These are phyloP conservation scores for Cryptomeria japonica DNA, from an alignment of 75 land plant species.

Conservation along the genomic window DNA sequence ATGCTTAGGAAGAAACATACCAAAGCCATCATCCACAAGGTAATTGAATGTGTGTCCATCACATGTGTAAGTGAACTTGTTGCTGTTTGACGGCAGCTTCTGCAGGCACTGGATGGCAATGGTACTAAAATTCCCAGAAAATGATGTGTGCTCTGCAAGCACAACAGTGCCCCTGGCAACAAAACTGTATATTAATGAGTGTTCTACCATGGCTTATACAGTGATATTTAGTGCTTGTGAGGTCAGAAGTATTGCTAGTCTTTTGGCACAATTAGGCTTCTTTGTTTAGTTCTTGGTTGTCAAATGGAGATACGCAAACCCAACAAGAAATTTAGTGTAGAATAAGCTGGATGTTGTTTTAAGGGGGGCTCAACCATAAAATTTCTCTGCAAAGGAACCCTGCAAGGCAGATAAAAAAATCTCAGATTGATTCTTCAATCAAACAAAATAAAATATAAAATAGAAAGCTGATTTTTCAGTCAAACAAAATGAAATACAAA, in stretches of 20 bases:
- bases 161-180: constrained; percentile 81
- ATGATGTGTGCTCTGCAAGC: constrained; percentile 80
- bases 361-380: neutral
- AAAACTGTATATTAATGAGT: constrained; percentile 73
- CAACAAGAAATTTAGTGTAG: neutral
- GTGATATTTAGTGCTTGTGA: neutral
- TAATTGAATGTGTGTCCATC: constrained; percentile 91
- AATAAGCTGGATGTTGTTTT: neutral
- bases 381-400: neutral
- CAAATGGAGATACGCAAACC: neutral
- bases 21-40: constrained; percentile 79
- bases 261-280: neutral
- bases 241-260: neutral
- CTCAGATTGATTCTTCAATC: neutral
- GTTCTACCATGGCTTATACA: constrained; percentile 33
- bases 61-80: constrained; percentile 76
- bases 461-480: neutral
- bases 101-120: constrained; percentile 85
- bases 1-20: constrained; percentile 31
- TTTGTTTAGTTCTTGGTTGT: neutral
- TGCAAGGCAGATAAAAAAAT: neutral
- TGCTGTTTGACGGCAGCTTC: constrained; percentile 75
- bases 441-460: neutral
- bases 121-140: constrained; percentile 84
- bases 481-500: neutral